These are phyloP conservation scores for Rickenella mellea DNA, from an alignment of 768 basidiomycete genomes.

Conservation along the genomic window DNA sequence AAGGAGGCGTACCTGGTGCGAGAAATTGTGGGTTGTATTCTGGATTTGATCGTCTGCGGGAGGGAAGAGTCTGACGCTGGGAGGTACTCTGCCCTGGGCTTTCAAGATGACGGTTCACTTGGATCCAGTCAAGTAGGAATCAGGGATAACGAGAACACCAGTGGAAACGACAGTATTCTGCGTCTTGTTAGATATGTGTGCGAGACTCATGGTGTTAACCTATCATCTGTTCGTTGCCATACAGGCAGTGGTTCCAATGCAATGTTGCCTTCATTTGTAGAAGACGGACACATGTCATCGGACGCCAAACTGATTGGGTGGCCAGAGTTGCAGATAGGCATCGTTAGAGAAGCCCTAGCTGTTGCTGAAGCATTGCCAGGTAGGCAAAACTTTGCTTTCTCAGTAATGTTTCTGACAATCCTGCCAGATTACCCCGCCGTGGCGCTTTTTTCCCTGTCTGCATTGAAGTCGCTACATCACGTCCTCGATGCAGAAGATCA, in stretches of 20 bases:
- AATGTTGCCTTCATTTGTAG: conserved; percentile 18
- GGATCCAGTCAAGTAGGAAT: conserved; percentile 53
- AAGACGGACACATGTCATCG: conserved; percentile 28
- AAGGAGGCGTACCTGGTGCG: conserved; percentile 85
- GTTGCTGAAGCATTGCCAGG: conserved; percentile 89
- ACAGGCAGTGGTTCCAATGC: conserved; percentile 10
- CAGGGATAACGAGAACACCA: conserved; percentile 60
- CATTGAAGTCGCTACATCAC: conserved; percentile 62
- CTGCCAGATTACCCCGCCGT: conserved; percentile 71
- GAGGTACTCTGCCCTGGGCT: conserved; percentile 33
- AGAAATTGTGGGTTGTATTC: conserved; percentile 74
- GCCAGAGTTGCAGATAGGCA: conserved; percentile 90
- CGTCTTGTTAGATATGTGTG: conserved; percentile 65
- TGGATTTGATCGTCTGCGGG: conserved; percentile 82
- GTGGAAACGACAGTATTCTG: conserved; percentile 79
- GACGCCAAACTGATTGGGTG: conserved; percentile 67
- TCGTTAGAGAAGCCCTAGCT: conserved; percentile 86
- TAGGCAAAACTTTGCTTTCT: conserved; percentile 21
- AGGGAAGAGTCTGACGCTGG: conserved; percentile 53
- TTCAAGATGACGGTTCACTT: conserved; percentile 25
- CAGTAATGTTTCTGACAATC: background rate
- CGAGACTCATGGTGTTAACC: conserved; percentile 71
- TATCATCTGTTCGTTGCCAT: conserved; percentile 22
- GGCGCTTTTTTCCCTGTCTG: conserved; percentile 83
- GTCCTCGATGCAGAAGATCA: conserved; percentile 74